Evolutionary conservation across 805 yeast species (phyloP), one percentile per base, ranked within the genome.

Genomic region (Yarrowia sp.): DNA sequence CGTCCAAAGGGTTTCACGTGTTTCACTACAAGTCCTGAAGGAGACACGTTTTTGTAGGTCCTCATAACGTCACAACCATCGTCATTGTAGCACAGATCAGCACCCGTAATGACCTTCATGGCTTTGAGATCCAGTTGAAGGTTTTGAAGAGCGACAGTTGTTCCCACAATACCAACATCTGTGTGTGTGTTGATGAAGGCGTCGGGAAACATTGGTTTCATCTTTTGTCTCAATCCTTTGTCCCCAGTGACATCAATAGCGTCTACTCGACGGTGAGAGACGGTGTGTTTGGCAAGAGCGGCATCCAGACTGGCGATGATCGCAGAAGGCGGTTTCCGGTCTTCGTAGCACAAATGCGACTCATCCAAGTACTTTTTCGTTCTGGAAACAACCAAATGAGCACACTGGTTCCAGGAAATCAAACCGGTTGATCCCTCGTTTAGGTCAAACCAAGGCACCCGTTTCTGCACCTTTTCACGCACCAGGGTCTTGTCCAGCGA

Each of bases 401-500:
- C 52, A 48, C 52, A 48, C 26, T 48, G n/a, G 52, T 22, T 15
- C 52, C 52, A 48, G 52, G 35, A 22, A 5, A 36, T 48, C 7
- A 48, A n/a, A 7, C 52, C 52, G 5, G 52, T 26, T 8, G 52
- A 48, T 48, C 52, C 52, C 35, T 48, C 52, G 35, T 48, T 48
- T 16, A 48, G 10, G 5, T 10, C 16, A 8, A 48, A 48, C 52
- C 52, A 48, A 5, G 36, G 52, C 2, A 48, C 52, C 4, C 52
- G 35, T 14, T 48, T 48, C 16, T 12, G 52, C 52, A 48, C 52
- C 4, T 26, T 48, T 15, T 48, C 36, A 1, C 52, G 36, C n/a
- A 48, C 52, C 35, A 48, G 16, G 8, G 52, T 48, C 52, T 48
- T 48, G 52, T 48, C 52, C 36, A 48, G 52, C n/a, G 52, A 48